Percentiles rank a stretch among this genome's conserved stretches.
Evolutionary conservation across 2,329 filamentous ascomycete genomes (phyloP).

Genomic region (Claviceps pazoutovae): DNA sequence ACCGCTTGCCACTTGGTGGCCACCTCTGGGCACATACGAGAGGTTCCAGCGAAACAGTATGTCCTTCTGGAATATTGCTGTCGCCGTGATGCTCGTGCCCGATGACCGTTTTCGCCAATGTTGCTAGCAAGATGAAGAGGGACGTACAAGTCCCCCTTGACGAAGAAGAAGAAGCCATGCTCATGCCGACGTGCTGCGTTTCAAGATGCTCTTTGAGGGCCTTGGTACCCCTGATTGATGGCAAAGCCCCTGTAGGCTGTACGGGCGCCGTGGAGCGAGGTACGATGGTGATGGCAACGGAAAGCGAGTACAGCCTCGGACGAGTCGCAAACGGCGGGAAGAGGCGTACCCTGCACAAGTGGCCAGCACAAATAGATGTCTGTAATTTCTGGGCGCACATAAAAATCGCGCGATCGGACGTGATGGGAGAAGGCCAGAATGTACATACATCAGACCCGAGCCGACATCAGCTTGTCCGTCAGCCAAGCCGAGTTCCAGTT

Average conservation of each 20-base stretch:
- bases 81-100: constrained; percentile 37
- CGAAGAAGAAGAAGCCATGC: constrained; percentile 10
- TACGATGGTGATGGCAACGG: not conserved
- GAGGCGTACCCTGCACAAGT: not conserved
- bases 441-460: not conserved
- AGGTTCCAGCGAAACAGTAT: constrained; percentile 56
- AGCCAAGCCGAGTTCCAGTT: not conserved
- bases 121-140: constrained; percentile 11
- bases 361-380: constrained; percentile 13
- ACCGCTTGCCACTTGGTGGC: not conserved
- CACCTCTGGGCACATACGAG: constrained; percentile 37
- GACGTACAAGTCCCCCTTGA: constrained; percentile 8
- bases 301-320: not conserved
- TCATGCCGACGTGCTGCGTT: constrained; percentile 3
- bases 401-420: not conserved
- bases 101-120: constrained; percentile 12
- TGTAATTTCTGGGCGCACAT: constrained; percentile 3
- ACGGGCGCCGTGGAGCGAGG: not conserved
- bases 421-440: not conserved
- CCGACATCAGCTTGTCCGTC: not conserved
- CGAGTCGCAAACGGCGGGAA: not conserved
- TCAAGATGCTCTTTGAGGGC: constrained; percentile 1
- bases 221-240: not conserved
- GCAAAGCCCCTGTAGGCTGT: not conserved
- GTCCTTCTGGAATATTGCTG: constrained; percentile 51